Percentiles rank a stretch among this genome's conserved stretches.
phyloP scores from a whole-genome alignment of 2,329 filamentous ascomycete genomes.

The Emericellopsis cladophorae region DNA sequence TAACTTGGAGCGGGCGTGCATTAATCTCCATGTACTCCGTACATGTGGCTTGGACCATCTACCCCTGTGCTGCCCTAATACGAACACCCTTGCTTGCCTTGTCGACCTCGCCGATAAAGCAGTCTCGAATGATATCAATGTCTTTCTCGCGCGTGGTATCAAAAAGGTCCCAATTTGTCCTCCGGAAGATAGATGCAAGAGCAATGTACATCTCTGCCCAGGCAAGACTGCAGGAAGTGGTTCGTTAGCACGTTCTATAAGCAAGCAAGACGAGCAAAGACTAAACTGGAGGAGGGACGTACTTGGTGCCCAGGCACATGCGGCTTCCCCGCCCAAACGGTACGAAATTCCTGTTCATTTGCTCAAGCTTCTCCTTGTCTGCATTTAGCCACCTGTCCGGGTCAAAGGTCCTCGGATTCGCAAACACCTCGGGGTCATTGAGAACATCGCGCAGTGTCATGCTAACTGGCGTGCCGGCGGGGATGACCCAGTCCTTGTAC shows the following conservation, averaged over 20 bases:
- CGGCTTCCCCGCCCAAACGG: conserved; percentile 3
- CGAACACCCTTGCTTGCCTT: not conserved
- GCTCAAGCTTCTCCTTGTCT: not conserved
- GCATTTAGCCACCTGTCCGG: conserved; percentile 2
- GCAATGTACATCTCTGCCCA: conserved; percentile 2
- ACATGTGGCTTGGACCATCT: too few species aligned
- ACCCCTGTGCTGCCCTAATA: not conserved
- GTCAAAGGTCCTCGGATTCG: not conserved
- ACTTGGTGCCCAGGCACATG: conserved; percentile 1
- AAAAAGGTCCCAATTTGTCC: not conserved
- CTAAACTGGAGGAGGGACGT: not conserved
- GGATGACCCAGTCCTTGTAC: conserved; percentile 3
- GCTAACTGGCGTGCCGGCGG: conserved; percentile 1
- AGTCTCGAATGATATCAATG: conserved; percentile 1
- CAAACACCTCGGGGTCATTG: conserved; percentile 1
- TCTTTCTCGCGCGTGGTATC: conserved; percentile 1
- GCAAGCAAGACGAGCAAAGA: not conserved
- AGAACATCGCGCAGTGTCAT: not conserved
- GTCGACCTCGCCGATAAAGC: conserved; percentile 1
- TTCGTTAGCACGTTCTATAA: not conserved
- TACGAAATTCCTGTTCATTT: not conserved
- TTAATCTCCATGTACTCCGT: too few species aligned
- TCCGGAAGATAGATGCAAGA: not conserved
- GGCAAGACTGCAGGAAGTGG: not conserved
- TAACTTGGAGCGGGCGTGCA: too few species aligned